A percentile compares a stretch with the other conserved stretches of the same genome.
phyloP scores from a whole-genome alignment of 805 yeast genomes.

The Komagataella kurtzmanii region DNA sequence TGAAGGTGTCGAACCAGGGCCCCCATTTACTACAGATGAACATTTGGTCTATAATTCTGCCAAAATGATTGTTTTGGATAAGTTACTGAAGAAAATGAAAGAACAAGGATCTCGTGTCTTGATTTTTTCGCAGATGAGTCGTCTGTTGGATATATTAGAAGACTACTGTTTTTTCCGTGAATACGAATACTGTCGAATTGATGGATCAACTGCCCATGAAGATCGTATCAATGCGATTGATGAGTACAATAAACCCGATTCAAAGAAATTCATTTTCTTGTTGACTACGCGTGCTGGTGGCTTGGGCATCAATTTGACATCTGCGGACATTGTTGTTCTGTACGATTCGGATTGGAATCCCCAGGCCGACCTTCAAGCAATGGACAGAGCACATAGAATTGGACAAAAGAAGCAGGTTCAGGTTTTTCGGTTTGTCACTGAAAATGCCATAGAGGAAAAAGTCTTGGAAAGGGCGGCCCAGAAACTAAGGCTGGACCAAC shows the following conservation, averaged over 20 bases:
- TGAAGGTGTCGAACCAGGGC: constrained; percentile 97
- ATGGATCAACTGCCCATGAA: constrained; percentile 71
- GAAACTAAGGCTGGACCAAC: constrained; percentile 80
- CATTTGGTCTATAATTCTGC: constrained; percentile 65
- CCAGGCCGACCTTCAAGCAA: constrained; percentile 79
- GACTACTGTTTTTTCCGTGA: constrained; percentile 65
- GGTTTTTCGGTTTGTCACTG: constrained; percentile 88
- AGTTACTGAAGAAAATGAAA: constrained; percentile 52
- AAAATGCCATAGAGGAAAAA: constrained; percentile 91
- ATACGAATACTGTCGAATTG: constrained; percentile 65
- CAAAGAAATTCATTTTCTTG: constrained; percentile 61
- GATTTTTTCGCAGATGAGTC: constrained; percentile 74
- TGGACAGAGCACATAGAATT: constrained; percentile 84
- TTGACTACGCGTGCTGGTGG: constrained; percentile 88
- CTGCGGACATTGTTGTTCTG: constrained; percentile 67
- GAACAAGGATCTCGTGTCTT: constrained; percentile 66
- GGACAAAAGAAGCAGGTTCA: constrained; percentile 88
- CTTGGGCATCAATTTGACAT: constrained; percentile 68
- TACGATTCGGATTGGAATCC: constrained; percentile 86
- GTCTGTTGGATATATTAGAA: constrained; percentile 69
- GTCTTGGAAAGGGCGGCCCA: constrained; percentile 94
- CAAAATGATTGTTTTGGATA: constrained; percentile 60
- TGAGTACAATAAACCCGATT: constrained; percentile 72
- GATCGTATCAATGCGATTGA: constrained; percentile 73
- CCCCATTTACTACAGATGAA: constrained; percentile 78